Evolutionary conservation across 1,284 basidiomycete species (phyloP), one percentile per base, ranked within the genome.

Genomic region (Caloboletus firmus): DNA sequence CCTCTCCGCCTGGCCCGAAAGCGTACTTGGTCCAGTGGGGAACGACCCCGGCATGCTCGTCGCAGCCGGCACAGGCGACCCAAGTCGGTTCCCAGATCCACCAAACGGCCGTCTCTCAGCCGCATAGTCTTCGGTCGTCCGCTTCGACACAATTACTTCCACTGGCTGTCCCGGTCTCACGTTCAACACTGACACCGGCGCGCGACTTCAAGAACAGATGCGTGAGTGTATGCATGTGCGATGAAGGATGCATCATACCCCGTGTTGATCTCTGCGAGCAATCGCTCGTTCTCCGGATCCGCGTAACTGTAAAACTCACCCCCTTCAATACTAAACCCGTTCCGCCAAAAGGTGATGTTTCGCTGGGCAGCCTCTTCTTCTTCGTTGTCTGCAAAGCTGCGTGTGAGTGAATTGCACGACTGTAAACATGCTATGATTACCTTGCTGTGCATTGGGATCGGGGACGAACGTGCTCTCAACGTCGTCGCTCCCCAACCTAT

Each of bases 251-350:
- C 18, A 5, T 17, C 52, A 42, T 75, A 91, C 82, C 95, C 95
- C 7, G 85, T 74, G 61, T 94, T 86, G 65, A 98, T 91, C 54
- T 91, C 86, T 1, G 79, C 77, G 4, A 99, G 77, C 17, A 93
- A 77, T 55, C 83, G 80, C 41, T 85, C 79, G 64, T 95, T 87
- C 6, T 76, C 79, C 0, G 94, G 92, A 60, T 95, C 86, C 53
- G 93, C 90, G 68, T 97, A 98, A 37, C 82, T 76, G 80, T 90
- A 82, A 53, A 98, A 76, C 36, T 88, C 86, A 3, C 95, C 94
- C 61, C 95, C 93, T 64, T 96, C 94, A 52, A 99, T 84, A 43
- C 87, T 89, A 74, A 98, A 98, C 0, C 96, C 96, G 60, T 98
- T 84, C 34, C 87, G 80, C 96, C 97, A 99, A 73, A 99, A 94